Conservation (phyloP, 257 asterid genomes). For the Craterostigma plantagineum region DNA sequence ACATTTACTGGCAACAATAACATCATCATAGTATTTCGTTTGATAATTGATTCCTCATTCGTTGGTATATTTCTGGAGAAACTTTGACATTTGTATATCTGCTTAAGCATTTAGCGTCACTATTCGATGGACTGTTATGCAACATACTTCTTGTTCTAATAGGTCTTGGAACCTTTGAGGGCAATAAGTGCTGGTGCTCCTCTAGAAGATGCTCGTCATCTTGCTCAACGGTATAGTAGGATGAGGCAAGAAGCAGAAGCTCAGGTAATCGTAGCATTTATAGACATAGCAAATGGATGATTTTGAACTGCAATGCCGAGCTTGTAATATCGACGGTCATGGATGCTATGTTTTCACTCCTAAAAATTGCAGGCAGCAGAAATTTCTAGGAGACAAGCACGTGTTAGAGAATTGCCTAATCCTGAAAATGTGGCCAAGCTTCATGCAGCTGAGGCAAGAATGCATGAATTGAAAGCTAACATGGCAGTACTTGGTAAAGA, state of each 20-base stretch:
- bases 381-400: conserved; percentile 87
- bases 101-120: not conserved
- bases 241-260: conserved; percentile 98
- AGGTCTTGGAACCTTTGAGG: conserved; percentile 94
- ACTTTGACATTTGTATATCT: too few species aligned
- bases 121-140: not conserved
- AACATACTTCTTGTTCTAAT: conserved; percentile 8
- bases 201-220: conserved; percentile 97
- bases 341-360: conserved; percentile 8
- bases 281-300: not conserved
- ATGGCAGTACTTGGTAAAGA: conserved; percentile 98
- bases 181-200: conserved; percentile 73
- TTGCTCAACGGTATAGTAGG: conserved; percentile 91
- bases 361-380: conserved; percentile 57
- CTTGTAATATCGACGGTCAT: too few species aligned
- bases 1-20: not conserved
- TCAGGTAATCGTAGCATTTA: conserved; percentile 33
- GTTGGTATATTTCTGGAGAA: too few species aligned
- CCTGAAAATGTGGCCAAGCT: conserved; percentile 85
- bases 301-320: too few species aligned
- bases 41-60: too few species aligned
- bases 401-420: conserved; percentile 86
- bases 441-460: conserved; percentile 80
- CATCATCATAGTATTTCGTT: too few species aligned
- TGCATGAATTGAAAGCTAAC: conserved; percentile 83